Evolutionary conservation across 108 stramenopile genomes (phyloP), one percentile per base, ranked within the genome.

Genomic region (Chaetoceros tenuissimus): DNA sequence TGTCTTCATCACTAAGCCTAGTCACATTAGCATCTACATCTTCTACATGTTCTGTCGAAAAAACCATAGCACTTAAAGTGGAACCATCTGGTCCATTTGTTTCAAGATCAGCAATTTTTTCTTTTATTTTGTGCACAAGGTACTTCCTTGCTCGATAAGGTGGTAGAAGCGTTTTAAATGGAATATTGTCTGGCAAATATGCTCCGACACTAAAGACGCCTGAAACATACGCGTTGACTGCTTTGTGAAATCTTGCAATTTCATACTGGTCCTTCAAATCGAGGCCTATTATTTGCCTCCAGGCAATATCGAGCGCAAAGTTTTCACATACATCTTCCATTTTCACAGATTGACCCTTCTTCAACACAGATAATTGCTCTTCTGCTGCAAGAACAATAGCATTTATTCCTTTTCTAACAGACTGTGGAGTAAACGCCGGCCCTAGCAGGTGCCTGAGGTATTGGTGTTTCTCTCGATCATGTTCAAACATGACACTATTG

Each of bases 51-150:
- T n/a, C n/a, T n/a, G n/a, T n/a, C 2, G 77, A 70, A 62, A 70
- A 79, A 7, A 67, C 60, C 77, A 79, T 79, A 24, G 56, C 71
- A 29, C 66, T 67, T 34, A 79, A 27, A 0, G 77, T 79, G 31
- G 74, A 75, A 31, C 50, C 60, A 53, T 81, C 73, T 1, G 74
- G 77, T 7, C 77, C 77, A 40, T 68, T 63, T 26, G n/a, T 50
- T 24, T 63, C 46, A 8, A 79, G 55, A 0, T 51, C 27, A 48
- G 71, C 73, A 5, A 78, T 59, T 47, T 67, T 74, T 26, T 67
- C 31, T 34, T 74, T 70, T 22, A 78, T 71, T 59, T 67, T 68
- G 19, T 46, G 46, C 30, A 51, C 31, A n/a, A 78, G 51, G 28
- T 68, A 74, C 17, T 43, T 31, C 13, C 31, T 47, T 13, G 73